Evolutionary conservation across 495 filamentous ascomycete species (phyloP), one percentile per base, ranked within the genome.

Genomic region (Zalerion maritima): DNA sequence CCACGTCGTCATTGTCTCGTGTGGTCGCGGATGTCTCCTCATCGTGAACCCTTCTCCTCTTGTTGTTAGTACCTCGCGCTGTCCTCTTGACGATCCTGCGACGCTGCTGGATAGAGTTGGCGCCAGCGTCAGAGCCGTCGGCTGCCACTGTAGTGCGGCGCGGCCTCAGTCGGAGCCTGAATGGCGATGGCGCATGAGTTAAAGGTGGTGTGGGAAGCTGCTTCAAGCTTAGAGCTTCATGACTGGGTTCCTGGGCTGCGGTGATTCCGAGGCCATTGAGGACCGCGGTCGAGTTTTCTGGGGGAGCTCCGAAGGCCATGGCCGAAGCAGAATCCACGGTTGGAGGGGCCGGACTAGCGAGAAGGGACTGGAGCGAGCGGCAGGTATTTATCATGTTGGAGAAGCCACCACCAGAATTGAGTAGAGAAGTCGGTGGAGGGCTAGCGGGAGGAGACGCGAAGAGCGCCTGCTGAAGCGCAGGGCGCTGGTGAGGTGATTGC

Each of bases 281-380:
- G 11, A 62, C 42, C 5, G 71, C 58, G 34, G 64, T 65, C 34
- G 64, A 62, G 21, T 70, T 60, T 14, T 64, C 60, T 3, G 52
- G 48, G 19, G 57, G 56, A 1, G 62, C 52, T 27, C 49, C 3
- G 46, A 50, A 42, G 47, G 53, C 52, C 42, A 46, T 35, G 15
- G 55, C 21, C 16, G 41, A 37, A 28, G 46, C 39, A 35, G 60
- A 35, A 50, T 47, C 7, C n/a, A n/a, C n/a, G n/a, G 47, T 46
- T 9, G 58, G 52, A 15, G 47, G 47, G 14, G 52, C 57, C 3
- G 58, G 57, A 21, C 51, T 50, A 15, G 55, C 54, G 14, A 84
- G 60, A 34, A 81, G 70, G 0, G 71, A 71, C 40, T 84, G 78
- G 0, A 84, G 64, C 3, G 73, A 69, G 49, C 75, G 76, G 50